A percentile compares a stretch with the other conserved stretches of the same genome.
Evolutionary conservation across 495 filamentous ascomycete genomes (phyloP).

Genomic region (Xylaria acuta): DNA sequence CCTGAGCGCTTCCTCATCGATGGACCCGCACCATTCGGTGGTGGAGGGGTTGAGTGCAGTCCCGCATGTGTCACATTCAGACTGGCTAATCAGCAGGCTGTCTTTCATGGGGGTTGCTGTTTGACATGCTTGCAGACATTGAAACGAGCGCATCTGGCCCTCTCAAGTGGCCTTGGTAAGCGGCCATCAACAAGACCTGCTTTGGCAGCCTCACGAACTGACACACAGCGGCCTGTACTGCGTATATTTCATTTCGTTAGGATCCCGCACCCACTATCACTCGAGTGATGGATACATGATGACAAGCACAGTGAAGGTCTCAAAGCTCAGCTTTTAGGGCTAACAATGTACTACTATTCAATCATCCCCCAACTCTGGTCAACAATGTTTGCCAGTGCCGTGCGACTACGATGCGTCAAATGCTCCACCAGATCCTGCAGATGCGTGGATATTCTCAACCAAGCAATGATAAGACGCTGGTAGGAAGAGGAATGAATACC

Average conservation of each 20-base stretch:
- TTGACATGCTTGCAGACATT: slow-evolving; percentile 13
- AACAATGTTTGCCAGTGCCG: too few species aligned
- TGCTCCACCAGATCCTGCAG: too few species aligned
- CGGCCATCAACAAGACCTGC: background rate
- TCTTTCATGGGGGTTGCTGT: slow-evolving; percentile 1
- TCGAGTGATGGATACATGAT: too few species aligned
- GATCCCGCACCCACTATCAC: background rate
- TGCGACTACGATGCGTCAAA: too few species aligned
- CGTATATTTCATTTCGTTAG: background rate
- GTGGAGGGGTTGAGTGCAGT: background rate
- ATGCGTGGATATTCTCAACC: too few species aligned
- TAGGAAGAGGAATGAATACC: too few species aligned
- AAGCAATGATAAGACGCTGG: too few species aligned
- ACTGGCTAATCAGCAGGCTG: background rate
- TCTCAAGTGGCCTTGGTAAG: background rate
- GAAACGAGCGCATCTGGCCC: slow-evolving; percentile 7
- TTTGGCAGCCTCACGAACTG: slow-evolving; percentile 9
- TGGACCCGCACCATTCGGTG: background rate
- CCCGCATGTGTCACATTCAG: background rate
- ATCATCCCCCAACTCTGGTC: too few species aligned
- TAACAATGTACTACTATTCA: too few species aligned
- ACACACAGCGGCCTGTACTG: background rate
- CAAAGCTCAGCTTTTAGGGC: too few species aligned
- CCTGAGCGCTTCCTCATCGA: background rate
- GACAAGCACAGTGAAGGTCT: background rate